Percentiles rank a stretch among this genome's conserved stretches.
phyloP scores from a whole-genome alignment of 2,329 filamentous ascomycete species.

The Fusarium heterosporum region DNA sequence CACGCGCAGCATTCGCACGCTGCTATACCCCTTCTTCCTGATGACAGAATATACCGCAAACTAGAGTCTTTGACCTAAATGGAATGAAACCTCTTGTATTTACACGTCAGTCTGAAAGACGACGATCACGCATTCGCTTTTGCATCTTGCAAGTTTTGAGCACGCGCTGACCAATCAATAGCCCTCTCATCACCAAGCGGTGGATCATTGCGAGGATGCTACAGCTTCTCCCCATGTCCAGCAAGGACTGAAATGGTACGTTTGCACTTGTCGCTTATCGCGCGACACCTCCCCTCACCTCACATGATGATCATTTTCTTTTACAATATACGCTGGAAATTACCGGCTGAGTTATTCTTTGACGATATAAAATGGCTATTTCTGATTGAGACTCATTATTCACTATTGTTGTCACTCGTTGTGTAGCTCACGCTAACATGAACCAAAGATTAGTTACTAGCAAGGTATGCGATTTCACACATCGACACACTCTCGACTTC shows the following conservation, averaged over 20 bases:
- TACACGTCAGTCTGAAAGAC: slow-evolving; percentile 91
- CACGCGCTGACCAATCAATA: slow-evolving; percentile 47
- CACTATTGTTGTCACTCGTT: slow-evolving; percentile 16
- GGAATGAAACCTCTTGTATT: slow-evolving; percentile 81
- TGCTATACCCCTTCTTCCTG: slow-evolving; percentile 60
- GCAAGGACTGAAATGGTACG: slow-evolving; percentile 49
- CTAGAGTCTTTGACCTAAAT: slow-evolving; percentile 95
- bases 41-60: slow-evolving; percentile 91
- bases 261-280: slow-evolving; percentile 6
- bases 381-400: slow-evolving; percentile 67
- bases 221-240: slow-evolving; percentile 6
- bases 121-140: slow-evolving; percentile 39
- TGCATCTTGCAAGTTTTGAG: slow-evolving; percentile 17
- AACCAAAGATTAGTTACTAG: slow-evolving; percentile 35
- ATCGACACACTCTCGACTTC: slow-evolving; percentile 45
- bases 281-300: slow-evolving; percentile 2
- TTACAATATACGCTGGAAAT: slow-evolving; percentile 86
- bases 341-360: slow-evolving; percentile 87
- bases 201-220: slow-evolving; percentile 44
- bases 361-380: slow-evolving; percentile 89
- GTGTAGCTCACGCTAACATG: slow-evolving; percentile 50
- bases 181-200: slow-evolving; percentile 45
- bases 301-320: slow-evolving; percentile 71
- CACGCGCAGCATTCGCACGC: slow-evolving; percentile 18
- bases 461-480: slow-evolving; percentile 51